phyloP scores from a whole-genome alignment of 2,329 filamentous ascomycete genomes.

The Aspergillus tamarii region DNA sequence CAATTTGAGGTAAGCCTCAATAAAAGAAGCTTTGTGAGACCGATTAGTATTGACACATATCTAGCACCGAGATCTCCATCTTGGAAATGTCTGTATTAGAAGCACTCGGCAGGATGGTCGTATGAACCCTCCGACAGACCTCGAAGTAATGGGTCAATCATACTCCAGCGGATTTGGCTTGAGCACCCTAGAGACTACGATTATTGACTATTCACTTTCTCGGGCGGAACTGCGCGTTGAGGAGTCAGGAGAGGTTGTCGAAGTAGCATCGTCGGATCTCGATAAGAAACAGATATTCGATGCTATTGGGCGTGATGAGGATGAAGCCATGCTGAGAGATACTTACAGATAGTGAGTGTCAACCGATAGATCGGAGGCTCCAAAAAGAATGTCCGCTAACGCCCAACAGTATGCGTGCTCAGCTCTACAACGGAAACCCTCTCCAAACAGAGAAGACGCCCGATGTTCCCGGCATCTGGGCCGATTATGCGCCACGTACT shows the following conservation, averaged over 20 bases:
- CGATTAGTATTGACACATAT: slow-evolving; percentile 13
- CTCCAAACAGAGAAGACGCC: slow-evolving; percentile 40
- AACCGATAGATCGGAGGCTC: not conserved
- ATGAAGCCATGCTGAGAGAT: slow-evolving; percentile 43
- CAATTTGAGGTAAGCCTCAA: slow-evolving; percentile 56
- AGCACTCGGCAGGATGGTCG: slow-evolving; percentile 34
- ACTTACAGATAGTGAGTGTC: slow-evolving; percentile 46
- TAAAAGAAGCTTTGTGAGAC: too few species aligned
- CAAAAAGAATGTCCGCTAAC: slow-evolving; percentile 1
- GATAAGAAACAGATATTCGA: slow-evolving; percentile 49
- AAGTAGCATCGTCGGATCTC: slow-evolving; percentile 45
- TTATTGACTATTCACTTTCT: slow-evolving; percentile 71
- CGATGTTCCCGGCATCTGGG: slow-evolving; percentile 52
- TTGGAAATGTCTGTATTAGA: slow-evolving; percentile 67
- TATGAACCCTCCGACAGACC: slow-evolving; percentile 38
- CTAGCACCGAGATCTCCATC: slow-evolving; percentile 65
- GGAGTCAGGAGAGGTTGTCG: slow-evolving; percentile 27
- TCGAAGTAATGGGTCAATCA: slow-evolving; percentile 33
- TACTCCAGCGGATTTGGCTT: slow-evolving; percentile 52
- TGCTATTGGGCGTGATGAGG: slow-evolving; percentile 45
- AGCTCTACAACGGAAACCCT: slow-evolving; percentile 50
- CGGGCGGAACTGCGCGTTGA: slow-evolving; percentile 55
- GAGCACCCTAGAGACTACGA: slow-evolving; percentile 62
- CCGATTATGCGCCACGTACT: slow-evolving; percentile 60
- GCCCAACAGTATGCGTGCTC: slow-evolving; percentile 41